Evolutionary conservation across 306 rosid genomes (phyloP).

Genomic region (Fagus sylvatica): DNA sequence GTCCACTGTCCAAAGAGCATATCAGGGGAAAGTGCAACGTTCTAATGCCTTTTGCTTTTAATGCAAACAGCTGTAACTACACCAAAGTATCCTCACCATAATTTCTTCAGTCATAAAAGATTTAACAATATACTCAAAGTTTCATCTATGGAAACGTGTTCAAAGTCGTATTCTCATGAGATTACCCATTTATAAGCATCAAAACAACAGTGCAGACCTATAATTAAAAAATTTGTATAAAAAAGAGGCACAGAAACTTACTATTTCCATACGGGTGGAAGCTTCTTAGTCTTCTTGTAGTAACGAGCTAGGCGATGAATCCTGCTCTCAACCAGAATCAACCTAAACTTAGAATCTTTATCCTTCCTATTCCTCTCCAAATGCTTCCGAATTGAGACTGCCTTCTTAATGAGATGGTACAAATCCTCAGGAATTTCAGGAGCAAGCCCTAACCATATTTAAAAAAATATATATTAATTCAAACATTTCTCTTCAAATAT

Average conservation of each 20-base stretch:
- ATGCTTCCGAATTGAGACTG: slow-evolving; percentile 83
- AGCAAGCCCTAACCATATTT: slow-evolving; percentile 58
- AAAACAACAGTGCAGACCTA: not conserved
- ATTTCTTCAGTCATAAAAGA: not conserved
- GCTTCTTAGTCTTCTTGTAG: slow-evolving; percentile 92
- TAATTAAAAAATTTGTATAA: not conserved
- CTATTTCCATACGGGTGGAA: slow-evolving; percentile 90
- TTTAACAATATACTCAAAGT: not conserved
- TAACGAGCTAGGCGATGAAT: slow-evolving; percentile 87
- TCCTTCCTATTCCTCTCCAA: slow-evolving; percentile 88
- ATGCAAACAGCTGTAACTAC: not conserved
- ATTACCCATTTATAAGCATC: not conserved
- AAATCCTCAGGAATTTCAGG: slow-evolving; percentile 96
- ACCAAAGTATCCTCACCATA: not conserved
- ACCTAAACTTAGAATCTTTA: slow-evolving; percentile 84
- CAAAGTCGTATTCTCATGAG: not conserved
- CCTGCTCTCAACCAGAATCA: slow-evolving; percentile 90
- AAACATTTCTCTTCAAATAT: not conserved
- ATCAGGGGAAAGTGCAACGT: not conserved
- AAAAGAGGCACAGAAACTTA: slow-evolving; percentile 32
- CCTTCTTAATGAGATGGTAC: slow-evolving; percentile 90
- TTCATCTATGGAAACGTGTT: not conserved
- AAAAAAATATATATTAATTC: not conserved
- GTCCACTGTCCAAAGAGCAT: too few species aligned
- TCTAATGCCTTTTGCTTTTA: not conserved